Percentiles rank a stretch among this genome's conserved stretches.
These are phyloP conservation scores for Cydonia oblonga DNA, from an alignment of 331 rosid genomes.

Conservation along the genomic window DNA sequence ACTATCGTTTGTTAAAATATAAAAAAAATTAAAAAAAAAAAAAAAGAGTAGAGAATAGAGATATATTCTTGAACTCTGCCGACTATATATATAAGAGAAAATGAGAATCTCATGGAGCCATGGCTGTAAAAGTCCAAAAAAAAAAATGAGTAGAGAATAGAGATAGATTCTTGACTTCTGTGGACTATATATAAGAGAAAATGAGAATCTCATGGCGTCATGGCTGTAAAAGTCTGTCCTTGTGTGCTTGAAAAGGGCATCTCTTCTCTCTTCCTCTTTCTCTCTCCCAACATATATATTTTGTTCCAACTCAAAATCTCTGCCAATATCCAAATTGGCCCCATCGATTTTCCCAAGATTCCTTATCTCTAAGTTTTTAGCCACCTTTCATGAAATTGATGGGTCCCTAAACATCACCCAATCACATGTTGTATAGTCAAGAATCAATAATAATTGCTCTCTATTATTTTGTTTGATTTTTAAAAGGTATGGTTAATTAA, in stretches of 20 bases:
- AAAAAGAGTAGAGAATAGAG: background rate
- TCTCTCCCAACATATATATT: constrained; percentile 9
- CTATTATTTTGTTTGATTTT: background rate
- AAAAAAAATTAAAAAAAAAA: too few species aligned
- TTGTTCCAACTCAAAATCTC: constrained; percentile 31
- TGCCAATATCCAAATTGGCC: constrained; percentile 42
- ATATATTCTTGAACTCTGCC: constrained; percentile 46
- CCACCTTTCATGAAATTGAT: constrained; percentile 16
- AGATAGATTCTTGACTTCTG: constrained; percentile 42
- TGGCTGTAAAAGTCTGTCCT: constrained; percentile 55
- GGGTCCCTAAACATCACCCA: background rate
- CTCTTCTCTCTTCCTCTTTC: constrained; percentile 22
- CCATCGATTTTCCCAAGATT: constrained; percentile 32
- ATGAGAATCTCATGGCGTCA: constrained; percentile 56
- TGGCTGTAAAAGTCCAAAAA: constrained; percentile 43
- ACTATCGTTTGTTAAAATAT: too few species aligned
- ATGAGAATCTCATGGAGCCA: constrained; percentile 33
- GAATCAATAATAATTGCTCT: background rate
- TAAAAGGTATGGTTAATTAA: background rate
- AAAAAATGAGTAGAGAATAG: background rate
- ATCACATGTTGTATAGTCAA: constrained; percentile 10
- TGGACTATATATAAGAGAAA: constrained; percentile 19
- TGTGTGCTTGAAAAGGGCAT: constrained; percentile 33
- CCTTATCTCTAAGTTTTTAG: constrained; percentile 41
- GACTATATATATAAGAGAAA: constrained; percentile 15